A percentile compares a stretch with the other conserved stretches of the same genome.
These are phyloP conservation scores for Hanseniaspora hatyaiensis DNA, from an alignment of 805 yeast genomes.

Conservation along the genomic window DNA sequence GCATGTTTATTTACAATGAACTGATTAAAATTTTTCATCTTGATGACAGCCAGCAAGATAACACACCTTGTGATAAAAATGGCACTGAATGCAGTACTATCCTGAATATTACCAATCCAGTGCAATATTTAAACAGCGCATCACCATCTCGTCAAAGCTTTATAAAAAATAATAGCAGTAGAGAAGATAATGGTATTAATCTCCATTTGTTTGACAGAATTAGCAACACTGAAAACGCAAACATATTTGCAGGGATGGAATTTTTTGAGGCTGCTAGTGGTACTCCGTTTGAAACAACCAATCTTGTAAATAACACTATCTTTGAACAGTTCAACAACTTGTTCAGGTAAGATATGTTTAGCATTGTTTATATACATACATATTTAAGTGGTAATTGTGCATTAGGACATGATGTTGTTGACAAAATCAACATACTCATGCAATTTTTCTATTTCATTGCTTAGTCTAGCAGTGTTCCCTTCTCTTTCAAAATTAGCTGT, in stretches of 20 bases:
- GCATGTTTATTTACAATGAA: slow-evolving; percentile 15
- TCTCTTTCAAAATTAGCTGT: slow-evolving; percentile 32
- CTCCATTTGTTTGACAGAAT: neutral
- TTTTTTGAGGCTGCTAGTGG: slow-evolving; percentile 3
- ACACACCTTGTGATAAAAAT: neutral
- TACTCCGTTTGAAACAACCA: neutral
- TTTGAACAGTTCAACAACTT: slow-evolving; percentile 14
- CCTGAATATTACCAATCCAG: too few species aligned
- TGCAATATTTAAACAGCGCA: too few species aligned
- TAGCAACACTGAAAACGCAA: neutral
- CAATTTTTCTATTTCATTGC: slow-evolving; percentile 25
- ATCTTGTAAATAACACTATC: neutral
- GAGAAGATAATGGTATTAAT: neutral
- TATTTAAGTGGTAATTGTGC: too few species aligned
- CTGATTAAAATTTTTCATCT: slow-evolving; percentile 3
- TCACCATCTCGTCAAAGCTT: too few species aligned
- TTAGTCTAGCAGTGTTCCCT: slow-evolving; percentile 26
- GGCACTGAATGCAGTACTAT: too few species aligned
- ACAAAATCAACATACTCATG: slow-evolving; percentile 23
- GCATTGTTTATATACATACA: neutral
- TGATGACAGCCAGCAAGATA: neutral
- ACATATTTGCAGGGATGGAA: neutral
- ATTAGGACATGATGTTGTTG: slow-evolving; percentile 17
- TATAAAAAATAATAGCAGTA: too few species aligned
- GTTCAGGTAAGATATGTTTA: neutral